Evolutionary conservation across 2,329 filamentous ascomycete species (phyloP), one percentile per base, ranked within the genome.

Genomic region (Periconia macrospinosa): DNA sequence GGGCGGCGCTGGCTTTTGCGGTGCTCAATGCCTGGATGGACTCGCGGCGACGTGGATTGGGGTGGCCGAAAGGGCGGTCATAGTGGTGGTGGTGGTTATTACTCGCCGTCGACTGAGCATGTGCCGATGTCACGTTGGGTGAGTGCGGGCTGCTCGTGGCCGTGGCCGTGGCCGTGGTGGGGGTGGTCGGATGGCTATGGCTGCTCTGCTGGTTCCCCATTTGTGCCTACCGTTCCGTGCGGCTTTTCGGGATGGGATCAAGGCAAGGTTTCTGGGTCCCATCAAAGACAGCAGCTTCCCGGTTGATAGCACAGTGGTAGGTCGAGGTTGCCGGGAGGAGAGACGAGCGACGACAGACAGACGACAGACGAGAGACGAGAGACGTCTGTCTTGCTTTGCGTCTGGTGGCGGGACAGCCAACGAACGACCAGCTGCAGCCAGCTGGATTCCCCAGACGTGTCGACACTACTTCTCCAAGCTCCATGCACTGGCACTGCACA

Each of bases 21-120:
- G 63, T 62, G 56, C 65, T 67, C 45, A 76, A 63, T 18, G 71
- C 70, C 61, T 74, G 75, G 56, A 77, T 75, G 45, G 68, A 72
- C 61, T 75, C 73, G 47, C 75, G 66, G 30, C 75, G 63, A 45
- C 70, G 70, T 41, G 72, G 69, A 43, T 67, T 59, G 57, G 61
- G 60, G 27, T 76, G 79, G 65, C 76, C 75, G 67, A 74, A 76
- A 67, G 79, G 79, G 61, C 78, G 35, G 19, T 45, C 23, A 30
- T 37, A 13, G 15, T 37, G 33, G 15, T 50, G 45, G 17, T 33
- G 50, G 11, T 40, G 42, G 56, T 2, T 13, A 45, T 18, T 20
- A 15, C 41, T 18, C 10, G 41, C 9, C 2, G 11, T 19, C 19
- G 41, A 42, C 17, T 27, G 19, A 23, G 41, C 61, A 60, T 65